Evolutionary conservation across 1,284 basidiomycete genomes (phyloP).

Genomic region (Xerocomus amazonicus): DNA sequence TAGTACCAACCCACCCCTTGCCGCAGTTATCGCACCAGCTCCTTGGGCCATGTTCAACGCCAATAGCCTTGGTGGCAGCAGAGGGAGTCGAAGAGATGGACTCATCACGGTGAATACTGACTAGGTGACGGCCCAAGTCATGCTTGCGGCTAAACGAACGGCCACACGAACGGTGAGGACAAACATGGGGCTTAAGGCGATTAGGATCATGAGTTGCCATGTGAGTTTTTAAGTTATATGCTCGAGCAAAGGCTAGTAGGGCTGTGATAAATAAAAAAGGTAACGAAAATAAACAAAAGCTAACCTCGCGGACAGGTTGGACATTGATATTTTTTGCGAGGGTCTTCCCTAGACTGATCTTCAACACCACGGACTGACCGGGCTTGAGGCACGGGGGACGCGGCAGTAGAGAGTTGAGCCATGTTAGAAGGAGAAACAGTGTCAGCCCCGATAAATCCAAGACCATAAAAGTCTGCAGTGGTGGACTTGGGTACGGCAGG

Average conservation of each 20-base stretch:
- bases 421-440: conserved; percentile 56
- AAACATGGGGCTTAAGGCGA: conserved; percentile 79
- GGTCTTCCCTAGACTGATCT: conserved; percentile 50
- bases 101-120: conserved; percentile 80
- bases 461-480: conserved; percentile 53
- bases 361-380: conserved; percentile 37
- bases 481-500: conserved; percentile 40
- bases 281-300: conserved; percentile 10
- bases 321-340: conserved; percentile 75
- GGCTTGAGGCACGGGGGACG: conserved; percentile 41
- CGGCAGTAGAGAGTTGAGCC: conserved; percentile 44
- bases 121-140: conserved; percentile 80
- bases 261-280: background rate
- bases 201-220: conserved; percentile 88
- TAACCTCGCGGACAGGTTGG: conserved; percentile 66
- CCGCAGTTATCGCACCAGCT: conserved; percentile 75
- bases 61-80: conserved; percentile 47
- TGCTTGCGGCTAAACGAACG: conserved; percentile 89
- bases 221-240: conserved; percentile 88
- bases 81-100: conserved; percentile 41
- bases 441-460: conserved; percentile 37
- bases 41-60: conserved; percentile 58
- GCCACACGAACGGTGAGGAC: conserved; percentile 75
- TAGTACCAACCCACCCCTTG: conserved; percentile 60
- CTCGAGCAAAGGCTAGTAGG: conserved; percentile 74